Base-by-base conservation (phyloP, 164 flowering plant genomes). In the Echeveria elegans region DNA sequence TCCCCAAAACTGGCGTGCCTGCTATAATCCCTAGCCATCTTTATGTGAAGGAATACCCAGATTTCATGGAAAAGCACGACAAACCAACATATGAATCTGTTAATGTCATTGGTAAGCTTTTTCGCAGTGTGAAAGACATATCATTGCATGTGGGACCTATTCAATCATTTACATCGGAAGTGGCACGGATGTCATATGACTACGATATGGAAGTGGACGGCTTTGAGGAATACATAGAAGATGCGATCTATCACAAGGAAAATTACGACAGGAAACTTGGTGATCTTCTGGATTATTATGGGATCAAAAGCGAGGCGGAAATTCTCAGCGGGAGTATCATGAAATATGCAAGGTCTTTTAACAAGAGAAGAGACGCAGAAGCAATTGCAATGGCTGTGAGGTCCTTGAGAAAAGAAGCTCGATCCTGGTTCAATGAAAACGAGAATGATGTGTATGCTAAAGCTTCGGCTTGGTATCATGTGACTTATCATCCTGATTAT, bases 381-480 rank as follows among this genome's bases (percentile, higher is more conserved):
- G 79, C 78, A 1, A 73, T 87, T 23, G 38, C 71, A 23, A 58
- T 76, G 67, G 81, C 88, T 10, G 77, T 82, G 53, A 77, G 79
- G 76, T 56, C 84, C 14, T 66, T 85, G 66, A 82, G 72, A 71
- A 82, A 76, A 71, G 85, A 87, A 67, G 89, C 80, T 8, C 31
- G 69, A 24, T 12, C 65, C n/a, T 66, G 72, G 89, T 86, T 89
- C 73, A 76, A 76, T 32, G 76, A 77, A 48, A 69, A 70, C 12
- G 76, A 34, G 11, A 64, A 75, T 21, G 78, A 84, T 65, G 47
- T 62, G 5, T 70, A 71, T 71, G 89, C 95, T 37, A 86, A 83
- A 71, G 96, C 96, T 6, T 88, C 97, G 0, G 97, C 96, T 40
- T 90, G 97, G 93, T 90, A 92, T 72, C 78, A 90, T 68, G 96